phyloP scores from a whole-genome alignment of 306 rosid species.

The Macrotyloma uniflorum region DNA sequence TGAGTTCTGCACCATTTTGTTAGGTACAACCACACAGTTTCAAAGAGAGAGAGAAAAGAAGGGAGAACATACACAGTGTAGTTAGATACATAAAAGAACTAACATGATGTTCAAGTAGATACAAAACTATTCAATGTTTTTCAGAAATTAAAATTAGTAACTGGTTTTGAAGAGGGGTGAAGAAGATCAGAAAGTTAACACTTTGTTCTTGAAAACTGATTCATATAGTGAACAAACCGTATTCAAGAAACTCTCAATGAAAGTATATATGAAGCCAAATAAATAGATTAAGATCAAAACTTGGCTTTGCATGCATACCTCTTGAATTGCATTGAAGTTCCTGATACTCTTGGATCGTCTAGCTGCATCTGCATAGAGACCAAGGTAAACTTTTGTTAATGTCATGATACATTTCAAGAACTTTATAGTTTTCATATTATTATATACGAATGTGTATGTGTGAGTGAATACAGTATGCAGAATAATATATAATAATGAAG shows the following conservation, averaged over 20 bases:
- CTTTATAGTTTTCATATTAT: not conserved
- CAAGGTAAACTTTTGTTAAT: not conserved
- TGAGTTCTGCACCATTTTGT: conserved; percentile 41
- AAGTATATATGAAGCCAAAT: not conserved
- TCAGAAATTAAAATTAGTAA: not conserved
- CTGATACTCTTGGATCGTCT: conserved; percentile 48
- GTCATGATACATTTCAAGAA: not conserved
- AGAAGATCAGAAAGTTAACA: not conserved
- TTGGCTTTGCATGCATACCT: conserved; percentile 34
- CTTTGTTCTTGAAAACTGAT: conserved; percentile 10
- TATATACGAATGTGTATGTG: not conserved
- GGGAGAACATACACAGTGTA: not conserved
- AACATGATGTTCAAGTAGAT: not conserved
- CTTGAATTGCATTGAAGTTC: conserved; percentile 38
- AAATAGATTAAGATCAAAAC: not conserved
- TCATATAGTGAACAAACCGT: not conserved
- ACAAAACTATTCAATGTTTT: not conserved
- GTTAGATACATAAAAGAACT: conserved; percentile 2
- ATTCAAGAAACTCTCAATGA: not conserved
- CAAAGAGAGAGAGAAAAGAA: not conserved
- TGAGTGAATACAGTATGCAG: not conserved
- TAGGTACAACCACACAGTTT: conserved; percentile 29
- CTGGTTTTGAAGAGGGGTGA: conserved; percentile 1
- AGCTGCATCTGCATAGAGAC: conserved; percentile 50
- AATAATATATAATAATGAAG: not conserved